Conservation (phyloP, 140 eudicot species). For the Bidens hawaiensis region DNA sequence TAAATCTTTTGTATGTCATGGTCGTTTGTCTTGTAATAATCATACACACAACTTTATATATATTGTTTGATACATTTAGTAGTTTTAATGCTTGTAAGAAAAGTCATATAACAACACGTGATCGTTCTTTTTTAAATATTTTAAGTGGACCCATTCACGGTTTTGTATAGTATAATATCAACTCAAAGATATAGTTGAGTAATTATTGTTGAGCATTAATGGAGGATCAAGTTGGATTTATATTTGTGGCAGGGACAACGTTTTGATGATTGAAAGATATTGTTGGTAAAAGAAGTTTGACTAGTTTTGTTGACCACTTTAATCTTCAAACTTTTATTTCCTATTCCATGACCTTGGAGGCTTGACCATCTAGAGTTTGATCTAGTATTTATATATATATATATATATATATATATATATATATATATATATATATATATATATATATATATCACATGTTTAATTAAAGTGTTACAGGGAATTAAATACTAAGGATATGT, state of each 20-base stretch:
- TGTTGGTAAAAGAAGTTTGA: conserved; percentile 15
- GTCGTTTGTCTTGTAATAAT: background rate
- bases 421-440: background rate
- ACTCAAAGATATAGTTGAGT: background rate
- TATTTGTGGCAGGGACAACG: conserved; percentile 19
- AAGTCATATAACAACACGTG: background rate
- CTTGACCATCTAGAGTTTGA: conserved; percentile 9
- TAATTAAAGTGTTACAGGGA: background rate
- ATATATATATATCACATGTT: background rate
- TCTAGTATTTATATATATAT: background rate
- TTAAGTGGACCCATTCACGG: background rate
- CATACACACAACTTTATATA: too few species aligned
- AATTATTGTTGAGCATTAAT: conserved; percentile 10
- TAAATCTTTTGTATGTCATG: too few species aligned
- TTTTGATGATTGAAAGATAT: conserved; percentile 6
- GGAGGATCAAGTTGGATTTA: conserved; percentile 11
- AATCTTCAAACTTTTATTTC: conserved; percentile 1
- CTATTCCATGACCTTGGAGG: background rate
- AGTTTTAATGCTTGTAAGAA: background rate
- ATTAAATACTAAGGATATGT: too few species aligned
- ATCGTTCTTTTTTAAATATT: background rate
- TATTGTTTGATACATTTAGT: background rate
- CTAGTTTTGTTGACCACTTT: conserved; percentile 14
- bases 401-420: background rate
- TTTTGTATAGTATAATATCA: background rate